Evolutionary conservation across 106 monocot species (phyloP), one percentile per base, ranked within the genome.

Genomic region (Dendrobium officinale): DNA sequence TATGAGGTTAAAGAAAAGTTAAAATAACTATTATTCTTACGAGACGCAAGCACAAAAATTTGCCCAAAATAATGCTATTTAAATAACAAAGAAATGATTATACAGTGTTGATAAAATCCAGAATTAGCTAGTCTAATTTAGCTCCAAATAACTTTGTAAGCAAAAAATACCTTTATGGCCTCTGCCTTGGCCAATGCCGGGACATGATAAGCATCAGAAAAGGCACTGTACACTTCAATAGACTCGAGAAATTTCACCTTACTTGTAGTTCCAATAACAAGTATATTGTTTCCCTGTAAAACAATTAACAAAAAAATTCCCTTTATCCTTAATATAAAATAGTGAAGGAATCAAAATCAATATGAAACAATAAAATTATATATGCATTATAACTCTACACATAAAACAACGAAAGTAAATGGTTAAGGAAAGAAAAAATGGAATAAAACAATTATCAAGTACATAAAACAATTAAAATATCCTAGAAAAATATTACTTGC

Each of bases 241-340:
- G 97, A 92, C 42, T 91, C 92, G 37, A 98, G 81, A 86, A 98
- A 92, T 18, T 82, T 89, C 33, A 84, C 89, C 67, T 94, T 89
- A 84, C 94, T 91, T 68, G 94, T 98, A 78, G 97, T 94, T 80
- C 94, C 94, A 79, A 95, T 86, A 55, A 98, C 89, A 76, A 98
- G 78, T 85, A 98, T 82, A 31, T 88, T 98, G 67, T 98, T 98
- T 13, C 97, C 97, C 98, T 99, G 86, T 10, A 88, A 48, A 80
- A 75, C 15, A 81, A 72, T 20, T 70, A 67, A 9, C 5, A 27
- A 67, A 10, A 27, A 29, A 11, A 68, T 31, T 27, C 4, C 11
- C 13, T 68, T 68, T 29, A 68, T 31, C n/a, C 31, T 68, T 68
- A 3, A 11, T 10, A 27, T 64, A 64, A 64, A 19, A 64, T n/a